Base-by-base conservation (phyloP, 2,329 filamentous ascomycete genomes). In the Tolypocladium nubicola region DNA sequence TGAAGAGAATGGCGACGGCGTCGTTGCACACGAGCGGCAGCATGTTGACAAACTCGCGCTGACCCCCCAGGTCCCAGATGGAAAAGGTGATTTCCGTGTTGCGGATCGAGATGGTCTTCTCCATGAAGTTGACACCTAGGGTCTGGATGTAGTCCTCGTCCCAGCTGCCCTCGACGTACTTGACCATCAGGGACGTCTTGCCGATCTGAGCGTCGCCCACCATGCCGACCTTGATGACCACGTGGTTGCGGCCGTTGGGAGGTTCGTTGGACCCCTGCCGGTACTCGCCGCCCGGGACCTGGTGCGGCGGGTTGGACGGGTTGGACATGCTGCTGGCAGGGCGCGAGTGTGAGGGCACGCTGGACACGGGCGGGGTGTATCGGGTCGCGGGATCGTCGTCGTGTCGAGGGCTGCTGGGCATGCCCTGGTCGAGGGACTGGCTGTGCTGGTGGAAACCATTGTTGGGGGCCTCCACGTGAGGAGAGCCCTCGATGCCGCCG, bases 71-170 rank as follows among this genome's bases (percentile, higher is more conserved):
- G 78, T 99, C 94, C 94, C 94, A 99, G 70, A 99, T 99, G 60
- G 91, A 96, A 76, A 99, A 99, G 49, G 94, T 99, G 73, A 99
- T 99, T 75, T 99, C 94, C 19, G 94, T 99, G 75, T 99, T 99
- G 61, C 94, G 89, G 73, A 99, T 99, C 61, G 90, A 96, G 70
- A 99, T 99, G 40, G 94, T 99, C 81, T 99, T 99, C 74, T 99
- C 94, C 94, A 99, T 99, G 75, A 99, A 99, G 74, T 99, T 99
- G 74, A 99, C 94, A 64, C 94, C 94, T 50, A 99, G 78, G 26
- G 94, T 99, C 76, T 99, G 94, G 68, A 99, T 99, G 74, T 99
- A 99, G 72, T 99, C 94, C 76, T 99, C 94, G 73, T 99, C 94
- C 91, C 94, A 99, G 74, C 92, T 97, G 59, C 94, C 94, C 76